Conservation (phyloP, 139 green algal genomes). For the Coelastrella sp. region DNA sequence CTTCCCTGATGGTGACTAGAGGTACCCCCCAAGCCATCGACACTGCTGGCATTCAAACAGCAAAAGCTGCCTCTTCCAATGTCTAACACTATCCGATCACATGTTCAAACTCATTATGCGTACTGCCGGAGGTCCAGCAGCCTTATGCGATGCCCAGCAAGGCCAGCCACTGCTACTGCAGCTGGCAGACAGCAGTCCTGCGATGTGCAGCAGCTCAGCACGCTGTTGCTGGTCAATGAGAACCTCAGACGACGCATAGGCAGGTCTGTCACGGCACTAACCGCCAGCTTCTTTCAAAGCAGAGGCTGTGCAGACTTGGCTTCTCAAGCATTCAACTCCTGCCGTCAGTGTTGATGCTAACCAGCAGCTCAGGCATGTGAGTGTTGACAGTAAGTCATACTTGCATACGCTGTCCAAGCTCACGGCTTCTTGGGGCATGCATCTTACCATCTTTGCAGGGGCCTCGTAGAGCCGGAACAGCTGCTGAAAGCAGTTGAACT, state of each 20-base stretch:
- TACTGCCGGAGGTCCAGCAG: neutral
- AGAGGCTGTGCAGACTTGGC: too few relatives aligned
- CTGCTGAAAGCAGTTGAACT: neutral
- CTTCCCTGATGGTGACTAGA: neutral
- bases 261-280: neutral
- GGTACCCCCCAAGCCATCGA: neutral
- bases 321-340: too few relatives aligned
- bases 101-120: neutral
- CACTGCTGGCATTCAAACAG: neutral
- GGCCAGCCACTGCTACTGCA: conserved; percentile 19
- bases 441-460: conserved; percentile 1
- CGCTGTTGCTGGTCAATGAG: conserved; percentile 44
- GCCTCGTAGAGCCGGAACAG: neutral
- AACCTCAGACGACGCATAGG: conserved; percentile 20
- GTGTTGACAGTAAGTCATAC: too few relatives aligned
- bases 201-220: neutral
- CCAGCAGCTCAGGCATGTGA: too few relatives aligned
- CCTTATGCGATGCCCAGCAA: neutral
- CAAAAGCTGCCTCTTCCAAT: neutral
- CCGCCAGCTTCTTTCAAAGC: too few relatives aligned
- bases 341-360: too few relatives aligned
- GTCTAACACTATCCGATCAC: neutral
- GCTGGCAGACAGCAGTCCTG: conserved; percentile 11
- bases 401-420: too few relatives aligned
- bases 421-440: neutral